These are phyloP conservation scores for Globisporangium spiculum DNA, from an alignment of 352 stramenopile genomes.

Conservation along the genomic window DNA sequence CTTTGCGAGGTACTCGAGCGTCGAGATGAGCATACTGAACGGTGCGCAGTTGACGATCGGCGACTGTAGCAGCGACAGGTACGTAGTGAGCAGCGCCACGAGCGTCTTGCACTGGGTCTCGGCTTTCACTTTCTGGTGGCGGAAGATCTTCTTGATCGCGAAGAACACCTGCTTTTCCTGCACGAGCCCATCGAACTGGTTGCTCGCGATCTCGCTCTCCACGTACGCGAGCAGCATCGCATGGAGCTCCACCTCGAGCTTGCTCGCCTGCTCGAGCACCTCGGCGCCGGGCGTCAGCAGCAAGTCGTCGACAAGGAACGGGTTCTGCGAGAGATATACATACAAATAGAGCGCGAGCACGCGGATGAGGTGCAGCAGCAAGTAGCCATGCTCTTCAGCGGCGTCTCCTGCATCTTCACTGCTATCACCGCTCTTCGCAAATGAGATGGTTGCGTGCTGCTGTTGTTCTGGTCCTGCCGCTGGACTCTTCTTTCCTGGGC, in stretches of 20 bases:
- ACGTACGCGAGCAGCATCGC: slow-evolving; percentile 37
- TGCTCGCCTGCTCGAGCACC: slow-evolving; percentile 19
- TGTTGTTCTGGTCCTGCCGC: neutral
- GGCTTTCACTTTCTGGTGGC: slow-evolving; percentile 35
- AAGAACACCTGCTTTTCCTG: slow-evolving; percentile 52
- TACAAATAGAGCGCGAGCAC: slow-evolving; percentile 63
- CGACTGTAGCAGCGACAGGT: slow-evolving; percentile 36
- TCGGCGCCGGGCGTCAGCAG: slow-evolving; percentile 24
- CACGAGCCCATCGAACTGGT: slow-evolving; percentile 62
- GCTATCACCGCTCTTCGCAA: neutral
- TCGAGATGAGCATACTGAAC: slow-evolving; percentile 52
- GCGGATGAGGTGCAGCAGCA: slow-evolving; percentile 63
- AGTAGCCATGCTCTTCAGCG: slow-evolving; percentile 20
- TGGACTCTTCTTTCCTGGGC: neutral
- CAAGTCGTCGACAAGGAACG: slow-evolving; percentile 32
- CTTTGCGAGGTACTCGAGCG: slow-evolving; percentile 57
- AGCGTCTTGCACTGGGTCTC: slow-evolving; percentile 38
- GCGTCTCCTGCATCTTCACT: neutral
- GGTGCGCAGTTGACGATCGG: slow-evolving; percentile 54
- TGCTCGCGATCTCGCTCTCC: slow-evolving; percentile 43
- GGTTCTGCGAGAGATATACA: slow-evolving; percentile 44
- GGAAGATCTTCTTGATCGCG: slow-evolving; percentile 50
- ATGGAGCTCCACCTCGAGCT: slow-evolving; percentile 34
- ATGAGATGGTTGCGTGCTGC: slow-evolving; percentile 3
- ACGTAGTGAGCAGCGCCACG: slow-evolving; percentile 37